These are phyloP conservation scores for Xenosphaeropsis pyriputrescens DNA, from an alignment of 2,329 filamentous ascomycete species.

Conservation along the genomic window DNA sequence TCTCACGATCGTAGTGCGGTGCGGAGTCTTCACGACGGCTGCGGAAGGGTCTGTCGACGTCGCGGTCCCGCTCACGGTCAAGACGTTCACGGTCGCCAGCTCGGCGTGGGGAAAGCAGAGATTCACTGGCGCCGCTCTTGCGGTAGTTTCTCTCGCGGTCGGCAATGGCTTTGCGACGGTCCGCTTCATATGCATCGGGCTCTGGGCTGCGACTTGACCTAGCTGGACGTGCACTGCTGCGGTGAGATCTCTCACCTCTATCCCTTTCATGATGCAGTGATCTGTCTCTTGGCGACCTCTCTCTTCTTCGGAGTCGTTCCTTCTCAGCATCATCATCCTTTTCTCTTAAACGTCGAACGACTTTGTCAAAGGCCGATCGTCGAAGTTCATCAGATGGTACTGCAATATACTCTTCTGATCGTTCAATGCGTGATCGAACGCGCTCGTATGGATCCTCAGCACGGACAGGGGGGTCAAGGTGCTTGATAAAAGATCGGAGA, in stretches of 20 bases:
- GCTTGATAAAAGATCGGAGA: slow-evolving; percentile 76
- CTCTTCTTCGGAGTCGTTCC: slow-evolving; percentile 42
- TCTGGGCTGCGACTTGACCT: slow-evolving; percentile 80
- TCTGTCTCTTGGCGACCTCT: slow-evolving; percentile 32
- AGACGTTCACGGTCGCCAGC: slow-evolving; percentile 7
- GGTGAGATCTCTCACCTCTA: slow-evolving; percentile 52
- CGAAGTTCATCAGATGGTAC: slow-evolving; percentile 73
- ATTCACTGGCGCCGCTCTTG: slow-evolving; percentile 59
- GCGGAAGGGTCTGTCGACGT: slow-evolving; percentile 23
- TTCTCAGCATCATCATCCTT: slow-evolving; percentile 74
- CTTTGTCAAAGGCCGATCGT: slow-evolving; percentile 77
- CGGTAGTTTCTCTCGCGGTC: slow-evolving; percentile 90
- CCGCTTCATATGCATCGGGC: slow-evolving; percentile 85
- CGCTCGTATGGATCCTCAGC: slow-evolving; percentile 77
- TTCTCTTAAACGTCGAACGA: slow-evolving; percentile 79
- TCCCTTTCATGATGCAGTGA: slow-evolving; percentile 28
- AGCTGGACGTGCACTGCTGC: slow-evolving; percentile 36
- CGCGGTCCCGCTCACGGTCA: slow-evolving; percentile 28
- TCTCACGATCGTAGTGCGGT: slow-evolving; percentile 69
- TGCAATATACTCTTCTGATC: slow-evolving; percentile 71
- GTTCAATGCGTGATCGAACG: slow-evolving; percentile 65
- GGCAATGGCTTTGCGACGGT: slow-evolving; percentile 83
- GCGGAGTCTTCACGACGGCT: slow-evolving; percentile 44
- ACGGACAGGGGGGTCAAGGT: slow-evolving; percentile 70
- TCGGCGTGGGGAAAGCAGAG: slow-evolving; percentile 29